Evolutionary conservation across 345 rosid species (phyloP).

Genomic region (Camelina hispida): DNA sequence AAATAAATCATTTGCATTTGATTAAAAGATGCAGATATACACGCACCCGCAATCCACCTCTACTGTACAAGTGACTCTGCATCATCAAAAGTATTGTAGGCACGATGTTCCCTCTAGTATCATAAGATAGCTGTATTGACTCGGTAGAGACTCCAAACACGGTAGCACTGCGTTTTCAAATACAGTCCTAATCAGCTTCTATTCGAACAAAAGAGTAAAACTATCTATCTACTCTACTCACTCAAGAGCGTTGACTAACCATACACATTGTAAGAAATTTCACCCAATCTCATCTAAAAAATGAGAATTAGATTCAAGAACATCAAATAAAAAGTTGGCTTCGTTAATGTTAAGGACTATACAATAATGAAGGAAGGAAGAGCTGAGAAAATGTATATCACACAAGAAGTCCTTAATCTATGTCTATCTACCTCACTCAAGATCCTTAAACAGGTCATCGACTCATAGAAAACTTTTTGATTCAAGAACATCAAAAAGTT

Average conservation of each 20-base stretch:
- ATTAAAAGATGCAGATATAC: background rate
- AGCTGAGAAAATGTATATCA: background rate
- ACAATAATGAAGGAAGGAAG: background rate
- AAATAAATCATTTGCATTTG: background rate
- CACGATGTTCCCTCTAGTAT: too few relatives aligned
- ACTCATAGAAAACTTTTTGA: too few relatives aligned
- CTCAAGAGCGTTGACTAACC: background rate
- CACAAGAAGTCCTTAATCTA: background rate
- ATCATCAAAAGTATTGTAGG: conserved; percentile 90
- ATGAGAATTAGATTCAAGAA: background rate
- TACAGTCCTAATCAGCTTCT: too few relatives aligned
- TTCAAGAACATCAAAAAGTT: conserved; percentile 21
- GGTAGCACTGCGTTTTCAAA: too few relatives aligned
- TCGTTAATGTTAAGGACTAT: too few relatives aligned
- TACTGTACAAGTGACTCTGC: conserved; percentile 88
- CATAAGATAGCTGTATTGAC: too few relatives aligned
- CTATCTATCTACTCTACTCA: background rate
- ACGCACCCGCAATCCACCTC: conserved; percentile 78
- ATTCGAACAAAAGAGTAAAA: background rate
- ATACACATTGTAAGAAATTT: background rate
- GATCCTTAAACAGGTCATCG: too few relatives aligned
- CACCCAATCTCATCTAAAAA: background rate
- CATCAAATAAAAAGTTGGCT: background rate
- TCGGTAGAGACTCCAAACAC: too few relatives aligned
- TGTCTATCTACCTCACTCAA: background rate